These are phyloP conservation scores for Peronospora belbahrii DNA, from an alignment of 352 stramenopile genomes.

Conservation along the genomic window DNA sequence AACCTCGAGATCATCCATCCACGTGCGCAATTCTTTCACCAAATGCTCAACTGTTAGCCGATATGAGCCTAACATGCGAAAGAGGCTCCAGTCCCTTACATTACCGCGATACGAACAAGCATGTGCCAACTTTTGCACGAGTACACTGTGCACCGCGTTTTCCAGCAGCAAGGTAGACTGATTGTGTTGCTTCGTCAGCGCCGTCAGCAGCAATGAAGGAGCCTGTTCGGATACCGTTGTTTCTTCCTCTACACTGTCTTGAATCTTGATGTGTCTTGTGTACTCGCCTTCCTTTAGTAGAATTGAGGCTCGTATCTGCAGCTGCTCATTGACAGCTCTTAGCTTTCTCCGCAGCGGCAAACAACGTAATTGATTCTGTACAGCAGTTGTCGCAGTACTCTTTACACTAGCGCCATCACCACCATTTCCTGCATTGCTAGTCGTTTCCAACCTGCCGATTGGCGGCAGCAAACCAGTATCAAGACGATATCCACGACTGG, in stretches of 20 bases:
- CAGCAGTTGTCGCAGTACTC: not conserved
- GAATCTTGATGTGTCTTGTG: not conserved
- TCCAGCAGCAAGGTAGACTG: constrained; percentile 33
- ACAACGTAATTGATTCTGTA: constrained; percentile 28
- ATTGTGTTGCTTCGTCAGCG: constrained; percentile 42
- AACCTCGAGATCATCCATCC: constrained; percentile 8
- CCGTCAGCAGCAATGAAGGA: constrained; percentile 52
- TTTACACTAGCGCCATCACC: not conserved
- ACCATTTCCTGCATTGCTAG: not conserved
- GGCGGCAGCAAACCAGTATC: constrained; percentile 37
- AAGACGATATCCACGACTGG: constrained; percentile 43
- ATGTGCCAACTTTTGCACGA: constrained; percentile 16
- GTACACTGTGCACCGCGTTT: constrained; percentile 15
- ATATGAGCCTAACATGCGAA: constrained; percentile 6
- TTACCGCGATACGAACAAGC: constrained; percentile 3
- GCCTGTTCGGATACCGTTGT: constrained; percentile 6
- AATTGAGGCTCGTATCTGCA: constrained; percentile 12
- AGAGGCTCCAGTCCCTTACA: not conserved
- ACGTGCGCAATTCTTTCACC: constrained; percentile 11
- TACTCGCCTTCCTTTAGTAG: not conserved
- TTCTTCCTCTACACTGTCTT: not conserved
- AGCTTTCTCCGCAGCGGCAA: constrained; percentile 31
- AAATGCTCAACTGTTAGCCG: constrained; percentile 9
- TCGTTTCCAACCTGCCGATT: constrained; percentile 42
- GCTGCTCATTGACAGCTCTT: constrained; percentile 37